Base-by-base conservation (phyloP, 2,329 filamentous ascomycete genomes). In the Pyrenochaeta sp. region DNA sequence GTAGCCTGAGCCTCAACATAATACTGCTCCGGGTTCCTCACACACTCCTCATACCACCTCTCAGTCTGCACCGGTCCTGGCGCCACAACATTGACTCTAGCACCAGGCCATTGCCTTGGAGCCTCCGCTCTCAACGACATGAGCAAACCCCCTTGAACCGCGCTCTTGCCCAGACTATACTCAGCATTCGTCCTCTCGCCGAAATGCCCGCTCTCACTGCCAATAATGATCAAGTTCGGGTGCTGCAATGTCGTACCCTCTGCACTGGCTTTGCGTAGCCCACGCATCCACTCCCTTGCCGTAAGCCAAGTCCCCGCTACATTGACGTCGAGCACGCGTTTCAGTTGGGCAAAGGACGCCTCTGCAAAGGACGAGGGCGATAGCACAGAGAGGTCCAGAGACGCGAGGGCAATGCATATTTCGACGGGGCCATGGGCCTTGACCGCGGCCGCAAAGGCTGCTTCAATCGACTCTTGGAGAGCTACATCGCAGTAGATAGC, bases 31-130 rank as follows among this genome's bases (percentile, higher is more conserved):
- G 70, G 67, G 46, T 72, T 70, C 11, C 63, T 59, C 26, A 53
- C 60, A 48, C 71, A 73, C 46, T 77, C 75, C 37, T 73, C 64
- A 37, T 54, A 52, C 49, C 77, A 78, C 32, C 75, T 67, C 8
- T 51, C 53, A 11, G 76, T 78, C 41, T 74, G 68, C 1, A 79
- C 75, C 4, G 74, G 65, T 6, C 76, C 76, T 11, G 76, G 76
- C 3, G 75, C 76, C 18, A 79, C 66, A 7, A 72, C 74, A 54
- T 78, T 79, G 15, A 78, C 72, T 35, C 75, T 67, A 17, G 71
- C 68, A n/a, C 58, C 53, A 17, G 53, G 50, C 44, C 63, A 72
- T 15, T 74, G 67, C 44, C 67, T 63, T 24, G 66, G 65, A 4
- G 69, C 71, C 48, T 77, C 76, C 7, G 63, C 67, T 34, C 69